Base-by-base conservation (phyloP, 116 monocot species). In the Posidonia oceanica region DNA sequence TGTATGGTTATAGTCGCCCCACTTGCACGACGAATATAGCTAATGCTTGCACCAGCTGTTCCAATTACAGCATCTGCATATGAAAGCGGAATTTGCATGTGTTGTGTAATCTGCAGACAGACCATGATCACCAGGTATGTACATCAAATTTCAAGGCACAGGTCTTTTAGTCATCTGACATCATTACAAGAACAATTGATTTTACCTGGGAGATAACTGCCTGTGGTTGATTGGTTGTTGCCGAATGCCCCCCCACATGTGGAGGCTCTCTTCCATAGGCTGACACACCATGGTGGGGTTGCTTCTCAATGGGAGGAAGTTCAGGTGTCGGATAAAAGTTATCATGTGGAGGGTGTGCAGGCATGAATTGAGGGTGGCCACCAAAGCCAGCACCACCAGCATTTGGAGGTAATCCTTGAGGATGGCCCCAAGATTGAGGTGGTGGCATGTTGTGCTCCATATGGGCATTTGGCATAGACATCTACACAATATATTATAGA, bases 11-110 rank as follows among this genome's bases (percentile, higher is more conserved):
- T 79, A 29, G 89, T 92, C 64, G 97, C 97, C 23, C 97, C 97
- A 81, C 97, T 97, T 38, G 85, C 78, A 73, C 97, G 84, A 22
- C 92, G 91, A 54, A 97, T 97, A 75, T 97, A 97, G 82, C 97
- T 97, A 63, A 97, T 92, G 69, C 71, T 97, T 22, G 97, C 79
- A 74, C 97, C 97, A 55, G 83, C 80, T 44, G 85, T 70, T 41
- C 97, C 97, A 57, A 97, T 97, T 22, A 97, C 97, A 76, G 97
- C 97, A 87, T 97, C 97, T 52, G 92, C 97, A 78, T 82, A 97
- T 1, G 89, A 85, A 60, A 97, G 89, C 29, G 92, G 89, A 74
- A 92, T 82, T 74, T 97, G 97, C 83, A 97, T 92, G 66, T 87
- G 87, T 17, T 97, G 89, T 36, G 97, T 92, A 22, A 89, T 80